Evolutionary conservation across 2,329 filamentous ascomycete genomes (phyloP), one percentile per base, ranked within the genome.

Genomic region (Incumbomyces delicatus): DNA sequence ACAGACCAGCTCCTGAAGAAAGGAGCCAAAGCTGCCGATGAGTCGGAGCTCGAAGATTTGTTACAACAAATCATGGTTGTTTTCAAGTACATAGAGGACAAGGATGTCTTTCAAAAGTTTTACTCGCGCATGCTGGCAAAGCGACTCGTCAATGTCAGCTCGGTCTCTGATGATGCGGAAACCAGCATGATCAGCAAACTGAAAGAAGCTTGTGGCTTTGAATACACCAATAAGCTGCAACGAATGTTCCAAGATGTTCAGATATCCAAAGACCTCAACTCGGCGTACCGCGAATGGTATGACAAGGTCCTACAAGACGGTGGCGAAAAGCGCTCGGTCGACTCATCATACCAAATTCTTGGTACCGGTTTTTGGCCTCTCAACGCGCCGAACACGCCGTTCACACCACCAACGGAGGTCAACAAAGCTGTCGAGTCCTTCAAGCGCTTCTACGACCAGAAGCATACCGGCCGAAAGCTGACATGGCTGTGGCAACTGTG

Each of bases 191-290:
- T 98, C 66, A 89, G 86, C 72, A 98, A 96, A 70, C 75, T 98
- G 56, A 98, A 98, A 72, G 92, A 98, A 63, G 90, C 92, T 0
- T 96, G 92, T 61, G 92, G 92, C 59, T 98, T 95, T 58, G 92
- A 98, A 66, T 98, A 98, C 69, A 98, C 92, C 57, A 98, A 96
- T 75, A 96, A 96, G 72, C 77, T 98, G 38, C 90, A 96, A 71
- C 87, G 94, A 61, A 98, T 98, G 92, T 98, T 96, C 77, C 90
- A 96, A 65, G 92, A 98, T 62, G 95, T 98, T 74, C 92, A 98
- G 65, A 95, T 95, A 42, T 96, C 90, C 53, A 95, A 95, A 69
- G 92, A 98, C 67, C 77, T 98, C 39, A 98, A 98, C 66, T 77
- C 78, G 40, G 82, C 83, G 27, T 98, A 94, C 73, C 84, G 86